Conservation (phyloP, 2,329 filamentous ascomycete species). For the Ampelomyces quisqualis region DNA sequence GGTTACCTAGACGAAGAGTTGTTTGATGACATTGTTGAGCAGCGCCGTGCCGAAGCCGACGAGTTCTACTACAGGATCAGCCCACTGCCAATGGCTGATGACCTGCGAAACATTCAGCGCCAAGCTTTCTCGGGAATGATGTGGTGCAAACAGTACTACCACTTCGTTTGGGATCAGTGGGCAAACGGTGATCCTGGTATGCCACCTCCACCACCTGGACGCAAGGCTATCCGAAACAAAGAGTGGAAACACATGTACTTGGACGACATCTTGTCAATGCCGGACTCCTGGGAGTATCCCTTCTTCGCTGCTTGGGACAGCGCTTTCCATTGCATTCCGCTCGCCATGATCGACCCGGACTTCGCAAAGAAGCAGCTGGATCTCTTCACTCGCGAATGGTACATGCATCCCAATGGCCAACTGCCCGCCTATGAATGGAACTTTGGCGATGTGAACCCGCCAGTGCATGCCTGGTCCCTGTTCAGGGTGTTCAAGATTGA, state of each 20-base stretch:
- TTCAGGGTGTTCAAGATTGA: slow-evolving; percentile 98
- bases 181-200: slow-evolving; percentile 88
- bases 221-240: slow-evolving; percentile 79
- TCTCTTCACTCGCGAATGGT: slow-evolving; percentile 95
- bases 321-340: slow-evolving; percentile 91
- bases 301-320: slow-evolving; percentile 98
- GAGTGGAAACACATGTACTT: slow-evolving; percentile 95
- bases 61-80: slow-evolving; percentile 95
- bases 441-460: slow-evolving; percentile 94
- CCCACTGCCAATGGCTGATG: slow-evolving; percentile 88
- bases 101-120: slow-evolving; percentile 90
- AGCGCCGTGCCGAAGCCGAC: slow-evolving; percentile 83
- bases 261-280: slow-evolving; percentile 96
- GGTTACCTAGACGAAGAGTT: slow-evolving; percentile 86
- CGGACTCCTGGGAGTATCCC: slow-evolving; percentile 97
- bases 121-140: slow-evolving; percentile 96
- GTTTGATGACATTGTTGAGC: slow-evolving; percentile 88
- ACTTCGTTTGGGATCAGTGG: slow-evolving; percentile 98
- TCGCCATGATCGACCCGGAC: slow-evolving; percentile 96
- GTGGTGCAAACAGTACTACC: slow-evolving; percentile 97
- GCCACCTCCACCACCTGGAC: slow-evolving; percentile 77
- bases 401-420: slow-evolving; percentile 97
- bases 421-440: slow-evolving; percentile 96
- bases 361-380: slow-evolving; percentile 98
- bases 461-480: slow-evolving; percentile 92